Conservation (phyloP, 139 green algal genomes). For the Micractinium sp. region DNA sequence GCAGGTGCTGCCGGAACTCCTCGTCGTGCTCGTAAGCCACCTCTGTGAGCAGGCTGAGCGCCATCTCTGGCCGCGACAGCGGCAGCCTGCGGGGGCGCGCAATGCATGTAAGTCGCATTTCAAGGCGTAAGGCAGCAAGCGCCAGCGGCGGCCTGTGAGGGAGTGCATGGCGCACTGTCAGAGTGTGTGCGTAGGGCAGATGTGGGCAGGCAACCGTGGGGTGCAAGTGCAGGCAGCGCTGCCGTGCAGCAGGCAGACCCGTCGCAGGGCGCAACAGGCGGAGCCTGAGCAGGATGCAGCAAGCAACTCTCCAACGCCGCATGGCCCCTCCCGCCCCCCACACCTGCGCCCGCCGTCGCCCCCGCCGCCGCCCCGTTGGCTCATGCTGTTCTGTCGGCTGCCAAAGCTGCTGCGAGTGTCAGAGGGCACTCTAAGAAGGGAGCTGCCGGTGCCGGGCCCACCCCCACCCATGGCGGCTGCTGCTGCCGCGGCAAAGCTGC, state of each 20-base stretch:
- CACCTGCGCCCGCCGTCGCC: not conserved
- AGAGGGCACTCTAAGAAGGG: not conserved
- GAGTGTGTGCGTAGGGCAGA: not conserved
- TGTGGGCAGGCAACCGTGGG: not conserved
- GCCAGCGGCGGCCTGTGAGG: not conserved
- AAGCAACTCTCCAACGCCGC: not conserved
- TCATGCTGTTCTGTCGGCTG: conserved; percentile 31
- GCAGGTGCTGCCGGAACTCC: conserved; percentile 83
- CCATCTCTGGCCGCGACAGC: conserved; percentile 83
- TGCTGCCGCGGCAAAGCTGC: not conserved
- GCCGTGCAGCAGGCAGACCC: not conserved
- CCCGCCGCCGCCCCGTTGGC: not conserved
- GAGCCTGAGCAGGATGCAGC: not conserved
- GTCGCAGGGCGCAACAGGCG: not conserved
- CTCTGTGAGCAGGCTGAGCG: conserved; percentile 88
- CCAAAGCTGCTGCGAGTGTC: conserved; percentile 4
- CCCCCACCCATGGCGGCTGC: not conserved
- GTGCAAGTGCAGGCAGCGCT: not conserved
- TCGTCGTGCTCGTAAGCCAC: conserved; percentile 92
- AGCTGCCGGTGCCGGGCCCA: not conserved
- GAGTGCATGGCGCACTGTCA: not conserved
- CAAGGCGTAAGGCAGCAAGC: not conserved
- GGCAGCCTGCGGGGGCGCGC: conserved; percentile 17
- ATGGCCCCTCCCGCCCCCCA: not conserved
- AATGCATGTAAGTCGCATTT: not conserved